Evolutionary conservation across 1,284 basidiomycete species (phyloP).

Genomic region (Phellinidium pouzarii): DNA sequence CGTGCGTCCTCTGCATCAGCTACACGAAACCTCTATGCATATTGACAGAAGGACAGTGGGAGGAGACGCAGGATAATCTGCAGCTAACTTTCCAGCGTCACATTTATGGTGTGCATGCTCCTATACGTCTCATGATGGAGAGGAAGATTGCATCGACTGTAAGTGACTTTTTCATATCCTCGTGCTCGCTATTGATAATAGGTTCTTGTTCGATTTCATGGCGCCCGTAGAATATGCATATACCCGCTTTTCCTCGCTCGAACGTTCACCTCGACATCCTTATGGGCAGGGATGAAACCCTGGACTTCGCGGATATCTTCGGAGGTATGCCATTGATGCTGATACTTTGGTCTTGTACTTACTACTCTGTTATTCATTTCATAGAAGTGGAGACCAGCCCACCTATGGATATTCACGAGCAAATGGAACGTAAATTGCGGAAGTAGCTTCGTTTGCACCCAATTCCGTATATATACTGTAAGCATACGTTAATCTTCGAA

Average conservation of each 20-base stretch:
- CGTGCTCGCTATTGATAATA: background rate
- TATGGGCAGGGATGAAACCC: constrained; percentile 80
- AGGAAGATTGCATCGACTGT: constrained; percentile 79
- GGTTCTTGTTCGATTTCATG: background rate
- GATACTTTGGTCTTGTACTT: background rate
- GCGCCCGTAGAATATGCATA: constrained; percentile 47
- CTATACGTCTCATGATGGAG: constrained; percentile 90
- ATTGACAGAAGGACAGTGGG: constrained; percentile 59
- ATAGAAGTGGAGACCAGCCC: constrained; percentile 6
- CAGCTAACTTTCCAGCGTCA: constrained; percentile 84
- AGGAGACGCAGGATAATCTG: constrained; percentile 84
- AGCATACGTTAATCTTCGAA: background rate
- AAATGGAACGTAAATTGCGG: constrained; percentile 20
- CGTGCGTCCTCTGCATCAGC: constrained; percentile 35
- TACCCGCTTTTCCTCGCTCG: constrained; percentile 55
- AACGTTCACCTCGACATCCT: constrained; percentile 89
- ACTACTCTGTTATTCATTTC: background rate
- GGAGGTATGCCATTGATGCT: constrained; percentile 57
- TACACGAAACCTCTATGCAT: background rate
- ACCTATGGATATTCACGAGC: constrained; percentile 16
- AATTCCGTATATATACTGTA: background rate
- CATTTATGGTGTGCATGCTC: constrained; percentile 81
- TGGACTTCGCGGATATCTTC: constrained; percentile 74
- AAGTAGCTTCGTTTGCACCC: constrained; percentile 7
- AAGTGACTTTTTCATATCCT: constrained; percentile 26